Conservation (phyloP, 305 asterid species). For the Solanum hybrid region DNA sequence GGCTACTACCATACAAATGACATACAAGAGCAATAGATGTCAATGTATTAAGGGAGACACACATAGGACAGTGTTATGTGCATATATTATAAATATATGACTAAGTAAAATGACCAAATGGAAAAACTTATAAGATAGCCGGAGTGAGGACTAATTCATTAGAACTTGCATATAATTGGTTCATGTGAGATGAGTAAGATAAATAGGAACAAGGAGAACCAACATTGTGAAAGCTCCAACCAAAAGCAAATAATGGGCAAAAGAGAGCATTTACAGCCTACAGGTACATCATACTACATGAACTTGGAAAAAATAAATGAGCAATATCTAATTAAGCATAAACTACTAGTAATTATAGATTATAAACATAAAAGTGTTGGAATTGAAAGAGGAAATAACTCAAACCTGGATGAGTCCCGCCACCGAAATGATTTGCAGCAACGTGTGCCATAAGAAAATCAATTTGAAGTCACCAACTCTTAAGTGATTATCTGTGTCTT, state of each 20-base stretch:
- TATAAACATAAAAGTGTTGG: background rate
- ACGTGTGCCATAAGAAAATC: constrained; percentile 49
- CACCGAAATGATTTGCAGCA: constrained; percentile 37
- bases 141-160: background rate
- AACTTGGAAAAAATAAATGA: background rate
- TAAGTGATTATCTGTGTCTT: constrained; percentile 11
- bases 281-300: background rate
- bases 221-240: background rate
- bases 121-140: background rate
- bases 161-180: background rate
- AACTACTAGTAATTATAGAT: background rate
- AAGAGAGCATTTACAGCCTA: background rate
- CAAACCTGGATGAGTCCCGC: constrained; percentile 53
- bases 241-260: background rate
- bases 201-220: background rate
- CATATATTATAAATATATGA: background rate
- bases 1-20: background rate
- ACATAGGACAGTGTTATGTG: background rate
- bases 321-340: background rate
- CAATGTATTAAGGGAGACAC: background rate
- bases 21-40: background rate
- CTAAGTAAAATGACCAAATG: background rate
- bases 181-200: background rate
- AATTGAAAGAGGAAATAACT: constrained; percentile 5
- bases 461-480: constrained; percentile 19